phyloP scores from a whole-genome alignment of 2,329 filamentous ascomycete species.

The Chaetomiaceae sp. region DNA sequence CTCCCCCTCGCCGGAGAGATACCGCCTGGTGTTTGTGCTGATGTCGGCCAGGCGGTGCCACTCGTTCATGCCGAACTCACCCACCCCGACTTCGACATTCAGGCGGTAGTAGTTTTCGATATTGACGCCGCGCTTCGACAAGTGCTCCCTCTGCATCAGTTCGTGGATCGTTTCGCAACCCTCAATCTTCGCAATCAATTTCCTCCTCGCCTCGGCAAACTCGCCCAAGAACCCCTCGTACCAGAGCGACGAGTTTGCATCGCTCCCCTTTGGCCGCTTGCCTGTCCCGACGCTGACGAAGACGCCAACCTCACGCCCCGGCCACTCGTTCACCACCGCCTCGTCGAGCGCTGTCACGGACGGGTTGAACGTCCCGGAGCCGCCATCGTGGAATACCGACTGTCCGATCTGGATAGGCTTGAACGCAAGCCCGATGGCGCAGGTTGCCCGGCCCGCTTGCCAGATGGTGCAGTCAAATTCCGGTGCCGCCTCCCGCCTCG shows the following conservation, averaged over 20 bases:
- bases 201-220: slow-evolving; percentile 81
- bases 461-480: slow-evolving; percentile 95
- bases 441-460: slow-evolving; percentile 94
- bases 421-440: slow-evolving; percentile 84
- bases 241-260: slow-evolving; percentile 72
- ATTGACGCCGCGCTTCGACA: slow-evolving; percentile 72
- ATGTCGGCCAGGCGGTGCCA: slow-evolving; percentile 94
- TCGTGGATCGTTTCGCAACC: slow-evolving; percentile 88
- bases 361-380: slow-evolving; percentile 86
- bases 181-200: slow-evolving; percentile 87
- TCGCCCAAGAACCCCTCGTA: slow-evolving; percentile 91
- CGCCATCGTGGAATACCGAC: slow-evolving; percentile 89
- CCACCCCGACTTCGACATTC: slow-evolving; percentile 95
- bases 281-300: slow-evolving; percentile 95
- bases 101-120: slow-evolving; percentile 88
- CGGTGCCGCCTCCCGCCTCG: slow-evolving; percentile 79
- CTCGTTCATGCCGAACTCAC: slow-evolving; percentile 98
- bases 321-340: slow-evolving; percentile 89
- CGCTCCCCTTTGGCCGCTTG: slow-evolving; percentile 60
- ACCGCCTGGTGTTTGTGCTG: slow-evolving; percentile 82
- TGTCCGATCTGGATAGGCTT: slow-evolving; percentile 94
- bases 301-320: slow-evolving; percentile 83
- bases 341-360: slow-evolving; percentile 81
- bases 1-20: slow-evolving; percentile 66
- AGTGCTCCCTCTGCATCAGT: slow-evolving; percentile 72